Conservation (phyloP, 179 eudicot species). For the Corrigiola litoralis region DNA sequence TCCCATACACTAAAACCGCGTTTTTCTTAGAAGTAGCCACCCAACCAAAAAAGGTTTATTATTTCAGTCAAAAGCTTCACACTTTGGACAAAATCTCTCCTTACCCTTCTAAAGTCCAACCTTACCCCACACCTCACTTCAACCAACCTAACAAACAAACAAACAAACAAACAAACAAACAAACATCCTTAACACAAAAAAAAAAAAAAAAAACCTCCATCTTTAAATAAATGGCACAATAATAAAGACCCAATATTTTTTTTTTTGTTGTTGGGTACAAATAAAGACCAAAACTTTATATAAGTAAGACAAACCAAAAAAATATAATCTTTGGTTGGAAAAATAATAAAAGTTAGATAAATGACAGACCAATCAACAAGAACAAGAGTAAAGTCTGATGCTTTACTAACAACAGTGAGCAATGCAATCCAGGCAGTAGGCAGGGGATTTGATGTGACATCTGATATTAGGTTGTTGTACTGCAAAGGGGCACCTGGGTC, state of each 20-base stretch:
- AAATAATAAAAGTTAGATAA: constrained; percentile 2
- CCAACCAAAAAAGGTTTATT: constrained; percentile 3
- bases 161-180: background rate
- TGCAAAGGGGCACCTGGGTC: constrained; percentile 90
- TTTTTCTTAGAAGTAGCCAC: constrained; percentile 21
- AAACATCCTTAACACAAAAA: background rate
- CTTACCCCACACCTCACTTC: constrained; percentile 16
- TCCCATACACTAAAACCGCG: constrained; percentile 34
- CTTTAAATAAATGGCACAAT: no score
- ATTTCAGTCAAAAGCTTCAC: constrained; percentile 33
- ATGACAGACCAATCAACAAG: constrained; percentile 23
- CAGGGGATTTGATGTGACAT: constrained; percentile 96
- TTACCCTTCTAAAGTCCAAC: constrained; percentile 24
- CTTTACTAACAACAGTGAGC: constrained; percentile 53
- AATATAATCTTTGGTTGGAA: no score
- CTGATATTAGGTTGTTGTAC: constrained; percentile 83
- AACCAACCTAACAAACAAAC: background rate
- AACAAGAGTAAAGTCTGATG: constrained; percentile 24
- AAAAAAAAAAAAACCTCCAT: background rate
- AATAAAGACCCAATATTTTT: background rate
- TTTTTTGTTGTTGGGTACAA: no score
- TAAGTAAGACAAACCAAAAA: no score
- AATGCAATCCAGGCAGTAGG: constrained; percentile 90
- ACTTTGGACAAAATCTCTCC: constrained; percentile 13
- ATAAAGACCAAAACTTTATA: constrained; percentile 2